phyloP scores from a whole-genome alignment of 2,329 filamentous ascomycete species.

The Diaporthe sp. region DNA sequence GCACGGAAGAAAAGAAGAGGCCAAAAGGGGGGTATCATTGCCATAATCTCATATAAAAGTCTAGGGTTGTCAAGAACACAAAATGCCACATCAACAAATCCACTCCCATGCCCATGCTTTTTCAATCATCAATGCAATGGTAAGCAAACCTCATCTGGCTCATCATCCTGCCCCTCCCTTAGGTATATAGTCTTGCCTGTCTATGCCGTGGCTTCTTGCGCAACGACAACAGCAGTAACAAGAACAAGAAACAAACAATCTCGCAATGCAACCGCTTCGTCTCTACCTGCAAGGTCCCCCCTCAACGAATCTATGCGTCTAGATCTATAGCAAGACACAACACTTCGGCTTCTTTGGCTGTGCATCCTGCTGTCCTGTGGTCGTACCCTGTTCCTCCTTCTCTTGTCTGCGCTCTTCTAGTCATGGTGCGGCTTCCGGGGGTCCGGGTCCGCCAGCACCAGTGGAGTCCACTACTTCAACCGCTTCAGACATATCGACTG shows the following conservation, averaged over 20 bases:
- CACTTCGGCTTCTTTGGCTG: not conserved
- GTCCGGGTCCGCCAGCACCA: not conserved
- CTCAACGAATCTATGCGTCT: constrained; percentile 8
- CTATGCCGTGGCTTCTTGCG: constrained; percentile 1
- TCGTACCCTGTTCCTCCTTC: not conserved
- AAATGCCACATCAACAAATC: constrained; percentile 24
- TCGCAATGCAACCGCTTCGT: constrained; percentile 11
- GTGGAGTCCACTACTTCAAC: not conserved
- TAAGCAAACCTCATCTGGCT: constrained; percentile 9
- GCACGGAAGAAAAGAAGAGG: constrained; percentile 12
- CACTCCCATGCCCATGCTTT: constrained; percentile 29
- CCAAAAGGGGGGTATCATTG: constrained; percentile 32
- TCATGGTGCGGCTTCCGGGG: constrained; percentile 9
- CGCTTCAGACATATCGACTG: constrained; percentile 22
- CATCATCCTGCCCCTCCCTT: not conserved
- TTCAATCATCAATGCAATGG: constrained; percentile 22
- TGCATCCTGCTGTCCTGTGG: not conserved
- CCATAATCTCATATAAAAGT: constrained; percentile 33
- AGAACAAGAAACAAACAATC: constrained; percentile 5
- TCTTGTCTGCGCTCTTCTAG: not conserved
- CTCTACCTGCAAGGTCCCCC: not conserved
- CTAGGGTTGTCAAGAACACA: constrained; percentile 28
- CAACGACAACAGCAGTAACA: not conserved
- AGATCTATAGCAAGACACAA: constrained; percentile 27
- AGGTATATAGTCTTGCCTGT: constrained; percentile 17